Conservation (phyloP, 345 rosid species). For the Passiflora organensis region DNA sequence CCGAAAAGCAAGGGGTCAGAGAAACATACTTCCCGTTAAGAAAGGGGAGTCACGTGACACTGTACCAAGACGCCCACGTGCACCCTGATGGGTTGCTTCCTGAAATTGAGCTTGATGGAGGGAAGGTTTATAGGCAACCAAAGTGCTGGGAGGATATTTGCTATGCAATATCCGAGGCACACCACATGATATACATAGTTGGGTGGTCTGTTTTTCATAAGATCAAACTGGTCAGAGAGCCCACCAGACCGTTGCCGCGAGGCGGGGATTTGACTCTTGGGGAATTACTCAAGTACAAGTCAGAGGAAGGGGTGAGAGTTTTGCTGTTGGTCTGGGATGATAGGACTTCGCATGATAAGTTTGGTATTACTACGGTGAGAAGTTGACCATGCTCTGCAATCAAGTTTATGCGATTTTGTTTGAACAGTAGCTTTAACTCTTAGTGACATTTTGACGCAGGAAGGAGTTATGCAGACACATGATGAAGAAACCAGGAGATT, state of each 20-base stretch:
- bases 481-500: constrained; percentile 90
- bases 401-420: no score
- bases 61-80: constrained; percentile 92
- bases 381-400: constrained; percentile 24
- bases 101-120: constrained; percentile 39
- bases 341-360: constrained; percentile 73
- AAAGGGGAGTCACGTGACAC: constrained; percentile 54
- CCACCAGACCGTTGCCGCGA: constrained; percentile 51
- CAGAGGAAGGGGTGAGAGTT: constrained; percentile 89
- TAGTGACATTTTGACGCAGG: constrained; percentile 34
- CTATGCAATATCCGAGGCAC: constrained; percentile 80
- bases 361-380: constrained; percentile 57
- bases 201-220: constrained; percentile 93
- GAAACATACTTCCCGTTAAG: constrained; percentile 75
- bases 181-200: constrained; percentile 77
- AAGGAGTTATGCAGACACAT: constrained; percentile 83
- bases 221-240: constrained; percentile 77
- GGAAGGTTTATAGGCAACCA: constrained; percentile 39
- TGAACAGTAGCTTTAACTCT: not conserved
- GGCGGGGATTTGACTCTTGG: constrained; percentile 82
- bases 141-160: constrained; percentile 97
- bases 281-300: constrained; percentile 84
- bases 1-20: constrained; percentile 51
- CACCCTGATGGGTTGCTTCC: constrained; percentile 35
- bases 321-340: constrained; percentile 90